Conservation (phyloP, 163 green algal genomes). For the Chlamydomonas reinhardtii region DNA sequence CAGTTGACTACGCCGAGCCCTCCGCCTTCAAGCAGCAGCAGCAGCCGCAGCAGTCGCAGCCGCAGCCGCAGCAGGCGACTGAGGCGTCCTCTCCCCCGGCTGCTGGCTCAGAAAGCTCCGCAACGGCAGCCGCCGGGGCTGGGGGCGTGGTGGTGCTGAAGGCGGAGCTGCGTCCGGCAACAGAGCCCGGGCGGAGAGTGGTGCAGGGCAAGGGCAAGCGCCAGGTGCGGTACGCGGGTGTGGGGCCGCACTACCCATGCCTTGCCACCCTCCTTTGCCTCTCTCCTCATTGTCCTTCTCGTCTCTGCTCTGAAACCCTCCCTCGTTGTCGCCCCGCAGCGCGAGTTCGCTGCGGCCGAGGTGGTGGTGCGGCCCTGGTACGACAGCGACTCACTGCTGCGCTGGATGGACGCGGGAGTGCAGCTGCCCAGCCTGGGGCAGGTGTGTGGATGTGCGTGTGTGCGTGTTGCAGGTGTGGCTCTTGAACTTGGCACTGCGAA, state of each 20-base stretch:
- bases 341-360: constrained; percentile 18
- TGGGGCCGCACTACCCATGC: background rate
- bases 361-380: constrained; percentile 37
- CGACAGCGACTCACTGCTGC: constrained; percentile 41
- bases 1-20: background rate
- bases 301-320: too few relatives aligned
- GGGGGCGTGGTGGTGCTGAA: constrained; percentile 14
- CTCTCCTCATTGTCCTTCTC: background rate
- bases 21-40: background rate
- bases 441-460: too few relatives aligned
- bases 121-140: background rate
- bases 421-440: constrained; percentile 16
- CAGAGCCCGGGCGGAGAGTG: background rate
- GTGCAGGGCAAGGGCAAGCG: constrained; percentile 24
- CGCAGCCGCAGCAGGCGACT: too few relatives aligned
- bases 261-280: background rate
- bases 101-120: background rate
- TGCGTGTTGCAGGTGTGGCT: too few relatives aligned
- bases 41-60: too few relatives aligned
- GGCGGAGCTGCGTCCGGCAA: constrained; percentile 14
- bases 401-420: constrained; percentile 29
- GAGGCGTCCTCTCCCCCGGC: too few relatives aligned
- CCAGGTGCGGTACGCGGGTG: background rate
- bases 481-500: too few relatives aligned
- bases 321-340: too few relatives aligned